Evolutionary conservation across 306 rosid species (phyloP).

Genomic region (Ochetophila trinervis): DNA sequence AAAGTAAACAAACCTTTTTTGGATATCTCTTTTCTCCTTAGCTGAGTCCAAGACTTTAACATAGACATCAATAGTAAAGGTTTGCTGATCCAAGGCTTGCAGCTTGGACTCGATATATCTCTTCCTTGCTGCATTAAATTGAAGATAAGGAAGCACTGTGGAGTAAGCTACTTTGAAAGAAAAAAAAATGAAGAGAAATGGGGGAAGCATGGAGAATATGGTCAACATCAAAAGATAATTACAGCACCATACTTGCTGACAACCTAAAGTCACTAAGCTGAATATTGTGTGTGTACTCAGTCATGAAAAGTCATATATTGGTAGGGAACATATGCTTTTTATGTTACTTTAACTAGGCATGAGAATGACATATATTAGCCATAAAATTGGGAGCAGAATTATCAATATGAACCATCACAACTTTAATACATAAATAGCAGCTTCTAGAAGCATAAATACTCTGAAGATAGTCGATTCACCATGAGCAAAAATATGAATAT

Average conservation of each 20-base stretch:
- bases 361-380: background rate
- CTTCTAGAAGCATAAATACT: background rate
- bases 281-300: background rate
- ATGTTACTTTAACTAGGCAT: background rate
- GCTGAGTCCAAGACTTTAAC: slow-evolving; percentile 59
- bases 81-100: slow-evolving; percentile 66
- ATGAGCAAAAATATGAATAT: background rate
- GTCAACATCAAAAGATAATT: slow-evolving; percentile 1
- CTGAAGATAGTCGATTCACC: background rate
- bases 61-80: slow-evolving; percentile 59
- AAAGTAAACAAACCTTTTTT: slow-evolving; percentile 55
- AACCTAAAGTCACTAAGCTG: slow-evolving; percentile 6
- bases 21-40: slow-evolving; percentile 75
- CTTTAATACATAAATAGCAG: background rate
- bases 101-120: slow-evolving; percentile 75
- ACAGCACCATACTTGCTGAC: background rate
- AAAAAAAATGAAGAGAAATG: background rate
- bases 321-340: background rate
- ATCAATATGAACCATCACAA: background rate
- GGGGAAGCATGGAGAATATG: slow-evolving; percentile 16
- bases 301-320: background rate
- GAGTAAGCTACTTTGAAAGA: slow-evolving; percentile 4
- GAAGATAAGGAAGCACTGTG: slow-evolving; percentile 3
- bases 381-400: background rate
- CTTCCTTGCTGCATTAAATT: slow-evolving; percentile 67